A percentile compares a stretch with the other conserved stretches of the same genome.
phyloP scores from a whole-genome alignment of 768 basidiomycete species.

The Auricularia heimuer region DNA sequence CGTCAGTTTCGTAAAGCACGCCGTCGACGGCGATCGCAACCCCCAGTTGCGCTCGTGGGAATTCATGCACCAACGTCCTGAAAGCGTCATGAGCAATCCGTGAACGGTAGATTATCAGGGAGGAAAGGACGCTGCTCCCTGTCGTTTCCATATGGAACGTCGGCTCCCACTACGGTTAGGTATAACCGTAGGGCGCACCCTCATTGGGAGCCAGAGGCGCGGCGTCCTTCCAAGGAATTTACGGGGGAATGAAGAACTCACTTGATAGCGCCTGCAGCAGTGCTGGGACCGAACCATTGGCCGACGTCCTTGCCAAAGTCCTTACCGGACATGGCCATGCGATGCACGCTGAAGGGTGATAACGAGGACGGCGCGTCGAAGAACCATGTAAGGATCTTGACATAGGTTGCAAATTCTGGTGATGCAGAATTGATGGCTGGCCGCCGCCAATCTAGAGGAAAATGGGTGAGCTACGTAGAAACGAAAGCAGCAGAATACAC shows the following conservation, averaged over 20 bases:
- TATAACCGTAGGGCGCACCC: too few relatives aligned
- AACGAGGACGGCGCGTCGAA: constrained; percentile 77
- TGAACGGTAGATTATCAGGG: too few relatives aligned
- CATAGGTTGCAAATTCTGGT: constrained; percentile 72
- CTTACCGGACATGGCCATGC: constrained; percentile 92
- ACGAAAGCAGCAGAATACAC: background rate
- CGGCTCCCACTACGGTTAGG: too few relatives aligned
- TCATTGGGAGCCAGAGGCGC: too few relatives aligned
- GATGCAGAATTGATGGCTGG: constrained; percentile 53
- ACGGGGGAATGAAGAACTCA: constrained; percentile 23
- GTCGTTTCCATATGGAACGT: too few relatives aligned
- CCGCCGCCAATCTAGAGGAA: constrained; percentile 69
- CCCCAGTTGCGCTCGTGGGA: constrained; percentile 70
- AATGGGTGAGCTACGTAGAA: background rate
- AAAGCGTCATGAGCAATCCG: background rate
- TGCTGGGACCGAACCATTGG: constrained; percentile 97
- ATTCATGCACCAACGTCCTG: constrained; percentile 68
- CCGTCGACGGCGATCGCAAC: constrained; percentile 79
- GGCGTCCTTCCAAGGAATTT: too few relatives aligned
- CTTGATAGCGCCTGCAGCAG: constrained; percentile 95
- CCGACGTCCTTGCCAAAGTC: constrained; percentile 92
- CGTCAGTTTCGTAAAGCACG: constrained; percentile 75
- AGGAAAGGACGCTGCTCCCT: too few relatives aligned
- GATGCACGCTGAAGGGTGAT: constrained; percentile 89
- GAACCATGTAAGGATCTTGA: constrained; percentile 91